Conservation (phyloP, 768 basidiomycete genomes). For the Leccinum longicurvipes region DNA sequence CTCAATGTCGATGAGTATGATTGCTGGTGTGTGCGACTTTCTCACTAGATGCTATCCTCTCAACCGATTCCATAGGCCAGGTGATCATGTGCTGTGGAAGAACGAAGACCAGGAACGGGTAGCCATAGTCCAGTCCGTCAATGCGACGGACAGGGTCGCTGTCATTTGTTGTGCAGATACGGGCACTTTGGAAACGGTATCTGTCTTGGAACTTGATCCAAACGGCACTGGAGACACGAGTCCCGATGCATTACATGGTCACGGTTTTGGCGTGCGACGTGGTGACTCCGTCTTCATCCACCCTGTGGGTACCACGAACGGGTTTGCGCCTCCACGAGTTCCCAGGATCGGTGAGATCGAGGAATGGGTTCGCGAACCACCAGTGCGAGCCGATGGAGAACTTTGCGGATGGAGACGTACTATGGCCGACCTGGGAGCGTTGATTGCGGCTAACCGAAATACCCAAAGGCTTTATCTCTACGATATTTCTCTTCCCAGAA, state of each 20-base stretch:
- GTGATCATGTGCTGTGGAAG: slow-evolving; percentile 85
- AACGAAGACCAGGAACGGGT: slow-evolving; percentile 62
- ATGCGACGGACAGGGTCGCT: slow-evolving; percentile 69
- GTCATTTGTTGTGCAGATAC: slow-evolving; percentile 57
- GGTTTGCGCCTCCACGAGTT: slow-evolving; percentile 62
- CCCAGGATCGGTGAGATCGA: slow-evolving; percentile 86
- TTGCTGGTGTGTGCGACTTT: slow-evolving; percentile 59
- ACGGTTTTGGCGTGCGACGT: slow-evolving; percentile 74
- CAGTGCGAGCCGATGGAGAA: slow-evolving; percentile 46
- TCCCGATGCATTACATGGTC: slow-evolving; percentile 41
- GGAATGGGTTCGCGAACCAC: slow-evolving; percentile 66
- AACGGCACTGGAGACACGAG: slow-evolving; percentile 63
- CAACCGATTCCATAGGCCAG: slow-evolving; percentile 58
- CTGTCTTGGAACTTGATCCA: slow-evolving; percentile 85
- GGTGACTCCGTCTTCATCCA: slow-evolving; percentile 87
- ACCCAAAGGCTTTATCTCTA: slow-evolving; percentile 38
- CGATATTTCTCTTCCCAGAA: slow-evolving; percentile 40
- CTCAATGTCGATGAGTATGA: slow-evolving; percentile 89
- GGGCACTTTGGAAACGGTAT: slow-evolving; percentile 58
- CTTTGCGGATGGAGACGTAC: slow-evolving; percentile 69
- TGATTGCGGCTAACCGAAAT: slow-evolving; percentile 48
- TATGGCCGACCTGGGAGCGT: slow-evolving; percentile 62
- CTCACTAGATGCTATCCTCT: not conserved
- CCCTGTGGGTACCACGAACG: slow-evolving; percentile 66
- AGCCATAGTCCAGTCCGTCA: slow-evolving; percentile 77